Conservation (phyloP, 2,329 filamentous ascomycete species). For the Hymenoscyphus albidus region DNA sequence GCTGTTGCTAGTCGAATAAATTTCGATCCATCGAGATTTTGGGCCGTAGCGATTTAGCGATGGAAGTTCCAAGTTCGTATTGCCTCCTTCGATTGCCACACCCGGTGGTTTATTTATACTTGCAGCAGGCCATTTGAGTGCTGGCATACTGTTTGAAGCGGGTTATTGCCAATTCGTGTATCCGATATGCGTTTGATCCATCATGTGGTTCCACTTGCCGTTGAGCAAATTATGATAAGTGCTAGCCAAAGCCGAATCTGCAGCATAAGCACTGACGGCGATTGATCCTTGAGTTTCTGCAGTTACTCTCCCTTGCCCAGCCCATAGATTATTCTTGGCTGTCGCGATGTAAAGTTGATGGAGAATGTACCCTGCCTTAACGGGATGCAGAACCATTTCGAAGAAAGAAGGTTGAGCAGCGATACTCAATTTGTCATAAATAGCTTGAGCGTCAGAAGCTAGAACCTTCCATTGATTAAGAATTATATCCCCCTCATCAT, state of each 20-base stretch:
- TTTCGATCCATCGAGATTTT: conserved; percentile 16
- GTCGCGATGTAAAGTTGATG: conserved; percentile 15
- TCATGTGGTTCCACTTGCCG: conserved; percentile 24
- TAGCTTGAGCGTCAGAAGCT: conserved; percentile 13
- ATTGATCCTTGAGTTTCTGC: conserved; percentile 9
- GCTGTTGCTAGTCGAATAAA: conserved; percentile 16
- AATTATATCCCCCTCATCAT: conserved; percentile 18
- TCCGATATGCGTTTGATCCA: conserved; percentile 21
- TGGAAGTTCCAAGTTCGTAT: conserved; percentile 11
- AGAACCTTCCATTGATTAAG: conserved; percentile 13
- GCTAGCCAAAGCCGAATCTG: conserved; percentile 14
- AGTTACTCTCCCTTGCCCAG: conserved; percentile 15
- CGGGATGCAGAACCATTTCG: conserved; percentile 20
- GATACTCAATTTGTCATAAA: conserved; percentile 16
- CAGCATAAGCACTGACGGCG: conserved; percentile 14
- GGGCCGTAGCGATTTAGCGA: conserved; percentile 14
- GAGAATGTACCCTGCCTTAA: conserved; percentile 16
- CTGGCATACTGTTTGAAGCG: conserved; percentile 16
- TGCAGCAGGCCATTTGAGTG: conserved; percentile 8
- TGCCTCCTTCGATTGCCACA: conserved; percentile 19
- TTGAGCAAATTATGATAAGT: conserved; percentile 19
- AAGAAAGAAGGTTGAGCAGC: conserved; percentile 19
- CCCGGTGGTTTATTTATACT: conserved; percentile 10
- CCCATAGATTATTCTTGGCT: conserved; percentile 19
- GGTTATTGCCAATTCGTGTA: conserved; percentile 21